Evolutionary conservation across 345 rosid genomes (phyloP), one percentile per base, ranked within the genome.

Genomic region (Camelina neglecta): DNA sequence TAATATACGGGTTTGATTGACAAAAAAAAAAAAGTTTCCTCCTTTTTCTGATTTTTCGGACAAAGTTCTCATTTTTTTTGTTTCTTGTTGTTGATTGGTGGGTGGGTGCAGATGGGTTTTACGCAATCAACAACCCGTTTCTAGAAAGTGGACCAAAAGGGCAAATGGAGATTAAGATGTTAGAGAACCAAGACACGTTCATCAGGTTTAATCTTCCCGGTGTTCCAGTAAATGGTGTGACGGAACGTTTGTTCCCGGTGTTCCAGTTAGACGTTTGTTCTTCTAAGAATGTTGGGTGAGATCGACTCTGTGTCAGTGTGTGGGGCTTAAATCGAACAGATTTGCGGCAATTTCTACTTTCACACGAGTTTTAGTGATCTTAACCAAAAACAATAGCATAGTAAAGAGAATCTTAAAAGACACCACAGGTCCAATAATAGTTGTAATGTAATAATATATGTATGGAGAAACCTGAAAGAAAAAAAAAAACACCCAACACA

Each of bases 101-200:
- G 2, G 26, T 13, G 4, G 26, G 3, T 24, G 2, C 2, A 77
- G 81, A 71, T 5, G 76, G 76, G 6, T 71, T 45, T 39, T 77
- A 77, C 29, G 76, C 76, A 8, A 31, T 48, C 1, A 71, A 71
- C 60, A 77, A 77, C 51, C 81, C 67, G 72, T 71, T 65, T 48
- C 67, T 56, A 15, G 18, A 4, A 36, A 71, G 23, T 3, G 76
- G 81, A 4, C 76, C 76, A 58, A 77, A 48, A 65, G 81, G 72
- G 31, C 71, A 65, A 35, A 6, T 20, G 4, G 81, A 71, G 72
- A 65, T 38, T 11, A 77, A 15, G 57, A 48, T 20, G 20, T 21
- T 78, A 1, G 59, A 58, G 62, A 71, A 77, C 41, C 39, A 65
- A 8, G 73, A 65, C 49, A 33, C 65, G 48, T 71, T 4, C 76